Evolutionary conservation across 78 protist genomes (phyloP), one percentile per base, ranked within the genome.

Genomic region (Dictyostelium discoideum): DNA sequence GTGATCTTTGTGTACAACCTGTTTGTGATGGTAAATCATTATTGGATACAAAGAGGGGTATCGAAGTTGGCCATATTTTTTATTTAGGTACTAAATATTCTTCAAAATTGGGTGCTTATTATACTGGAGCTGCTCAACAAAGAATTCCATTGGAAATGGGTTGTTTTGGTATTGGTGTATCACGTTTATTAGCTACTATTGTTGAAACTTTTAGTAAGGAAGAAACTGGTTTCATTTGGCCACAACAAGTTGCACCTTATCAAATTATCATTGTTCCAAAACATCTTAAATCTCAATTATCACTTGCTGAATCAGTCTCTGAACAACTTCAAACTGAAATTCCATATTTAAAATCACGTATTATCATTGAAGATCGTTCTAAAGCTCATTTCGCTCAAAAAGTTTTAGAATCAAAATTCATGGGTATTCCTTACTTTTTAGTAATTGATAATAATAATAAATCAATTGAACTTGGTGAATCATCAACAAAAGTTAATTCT

Each of bases 61-160:
- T 87, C 32, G 97, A 95, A 84, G 97, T 95, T 6, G 97, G 97
- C 26, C 97, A 95, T 42, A 89, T 95, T 10, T 95, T 95, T 48
- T 81, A 76, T 39, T 73, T 95, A 32, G 97, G 97, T 16, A 89
- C 83, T 14, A 95, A 95, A 74, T 95, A 95, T 29, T 88, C 94
- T 9, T 18, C 22, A 3, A 46, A 37, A 16, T 39, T 95, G 37
- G 44, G 46, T 32, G 88, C 93, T 0, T 32, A 29, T 6, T 63
- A 37, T 1, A 57, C 78, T n/a, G 63, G 65, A 22, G 22, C n/a
- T 8, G 29, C 16, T 39, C 92, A 82, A 39, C 72, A 13, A 3
- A 22, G 32, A 13, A 78, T 77, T 32, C 83, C 78, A 26, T 54
- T 95, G 60, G 97, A 95, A 67, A 95, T 95, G 97, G 97, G 97